phyloP scores from a whole-genome alignment of 352 stramenopile species.

The Globisporangium lucens region DNA sequence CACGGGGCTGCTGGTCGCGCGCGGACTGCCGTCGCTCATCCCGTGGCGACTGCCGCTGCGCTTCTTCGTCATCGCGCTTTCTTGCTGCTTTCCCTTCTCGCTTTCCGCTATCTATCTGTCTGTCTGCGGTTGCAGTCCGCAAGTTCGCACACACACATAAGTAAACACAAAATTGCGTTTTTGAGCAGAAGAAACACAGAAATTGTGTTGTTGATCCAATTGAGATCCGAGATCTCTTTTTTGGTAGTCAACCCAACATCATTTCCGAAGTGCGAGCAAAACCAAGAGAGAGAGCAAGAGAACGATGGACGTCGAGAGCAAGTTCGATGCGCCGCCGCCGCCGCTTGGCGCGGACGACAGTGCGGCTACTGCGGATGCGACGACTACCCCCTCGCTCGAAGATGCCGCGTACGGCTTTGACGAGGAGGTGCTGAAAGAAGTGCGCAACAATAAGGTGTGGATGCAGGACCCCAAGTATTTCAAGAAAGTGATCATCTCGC shows the following conservation, averaged over 20 bases:
- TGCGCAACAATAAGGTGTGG: constrained; percentile 87
- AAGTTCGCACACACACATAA: neutral
- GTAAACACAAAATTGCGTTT: neutral
- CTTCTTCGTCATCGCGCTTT: constrained; percentile 19
- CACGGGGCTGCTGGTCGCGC: neutral
- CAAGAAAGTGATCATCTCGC: constrained; percentile 94
- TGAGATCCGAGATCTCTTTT: neutral
- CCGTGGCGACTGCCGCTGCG: constrained; percentile 16
- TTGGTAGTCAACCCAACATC: constrained; percentile 12
- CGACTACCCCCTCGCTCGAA: constrained; percentile 28
- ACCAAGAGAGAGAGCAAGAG: neutral
- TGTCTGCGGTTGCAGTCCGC: neutral
- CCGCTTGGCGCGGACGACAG: constrained; percentile 8
- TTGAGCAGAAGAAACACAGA: neutral
- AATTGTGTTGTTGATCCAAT: neutral
- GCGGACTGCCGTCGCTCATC: neutral
- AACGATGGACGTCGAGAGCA: constrained; percentile 17
- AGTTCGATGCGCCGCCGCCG: constrained; percentile 1
- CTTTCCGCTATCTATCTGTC: neutral
- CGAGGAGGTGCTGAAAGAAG: constrained; percentile 82
- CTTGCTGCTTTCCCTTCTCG: neutral
- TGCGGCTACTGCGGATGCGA: constrained; percentile 4
- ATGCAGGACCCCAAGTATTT: constrained; percentile 95
- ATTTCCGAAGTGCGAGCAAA: neutral
- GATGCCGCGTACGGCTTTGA: constrained; percentile 81